Conservation (phyloP, 352 stramenopile genomes). For the Globisporangium solare region DNA sequence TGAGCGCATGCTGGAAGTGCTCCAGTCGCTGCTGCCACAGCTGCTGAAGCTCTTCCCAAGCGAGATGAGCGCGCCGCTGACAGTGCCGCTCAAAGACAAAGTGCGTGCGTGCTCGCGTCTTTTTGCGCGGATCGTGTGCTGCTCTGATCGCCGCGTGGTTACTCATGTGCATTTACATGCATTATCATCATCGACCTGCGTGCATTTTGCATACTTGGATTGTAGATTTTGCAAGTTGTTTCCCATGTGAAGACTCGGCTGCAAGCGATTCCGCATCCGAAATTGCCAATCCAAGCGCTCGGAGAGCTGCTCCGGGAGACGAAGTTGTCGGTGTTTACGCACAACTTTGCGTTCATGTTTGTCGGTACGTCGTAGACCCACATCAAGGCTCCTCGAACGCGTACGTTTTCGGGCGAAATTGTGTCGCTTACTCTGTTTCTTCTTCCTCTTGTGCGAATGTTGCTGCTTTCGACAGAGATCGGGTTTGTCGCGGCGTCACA, state of each 20-base stretch:
- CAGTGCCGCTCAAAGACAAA: slow-evolving; percentile 66
- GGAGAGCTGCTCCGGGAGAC: slow-evolving; percentile 31
- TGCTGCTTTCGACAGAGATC: slow-evolving; percentile 34
- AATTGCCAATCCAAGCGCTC: slow-evolving; percentile 48
- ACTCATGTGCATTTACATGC: too few relatives aligned
- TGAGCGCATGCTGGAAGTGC: slow-evolving; percentile 52
- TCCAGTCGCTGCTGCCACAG: slow-evolving; percentile 64
- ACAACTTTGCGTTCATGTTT: slow-evolving; percentile 73
- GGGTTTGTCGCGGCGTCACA: slow-evolving; percentile 45
- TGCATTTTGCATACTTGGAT: not conserved
- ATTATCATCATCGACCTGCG: not conserved
- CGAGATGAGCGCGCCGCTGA: slow-evolving; percentile 25
- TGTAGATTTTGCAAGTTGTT: slow-evolving; percentile 67
- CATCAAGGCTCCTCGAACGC: not conserved
- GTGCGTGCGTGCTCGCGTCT: slow-evolving; percentile 17
- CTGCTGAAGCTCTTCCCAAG: slow-evolving; percentile 58
- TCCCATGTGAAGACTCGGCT: slow-evolving; percentile 72
- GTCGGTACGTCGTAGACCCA: slow-evolving; percentile 33
- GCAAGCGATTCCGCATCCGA: slow-evolving; percentile 36
- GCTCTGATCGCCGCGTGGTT: not conserved
- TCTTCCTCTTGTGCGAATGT: not conserved
- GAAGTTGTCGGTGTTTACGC: slow-evolving; percentile 46
- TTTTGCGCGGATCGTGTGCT: not conserved
- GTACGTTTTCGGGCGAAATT: not conserved
- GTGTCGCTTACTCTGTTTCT: not conserved